phyloP scores from a whole-genome alignment of 2,329 filamentous ascomycete species.

The Chaetomiaceae sp. region DNA sequence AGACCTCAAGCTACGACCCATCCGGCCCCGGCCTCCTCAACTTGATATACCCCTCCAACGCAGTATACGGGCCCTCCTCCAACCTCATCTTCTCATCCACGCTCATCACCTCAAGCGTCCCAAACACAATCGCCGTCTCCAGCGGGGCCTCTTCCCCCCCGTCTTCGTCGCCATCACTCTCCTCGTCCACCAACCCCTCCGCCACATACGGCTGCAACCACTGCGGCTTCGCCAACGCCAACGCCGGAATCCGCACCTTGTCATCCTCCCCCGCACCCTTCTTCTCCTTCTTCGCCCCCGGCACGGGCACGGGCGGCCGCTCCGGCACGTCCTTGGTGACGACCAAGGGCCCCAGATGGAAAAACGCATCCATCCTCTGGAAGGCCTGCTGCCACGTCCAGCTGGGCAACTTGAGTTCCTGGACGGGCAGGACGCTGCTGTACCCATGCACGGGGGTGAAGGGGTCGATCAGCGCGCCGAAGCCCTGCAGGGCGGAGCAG shows the following conservation, averaged over 20 bases:
- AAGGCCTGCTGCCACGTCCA: constrained; percentile 39
- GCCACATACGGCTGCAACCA: constrained; percentile 35
- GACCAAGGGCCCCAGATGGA: constrained; percentile 35
- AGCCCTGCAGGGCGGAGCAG: constrained; percentile 4
- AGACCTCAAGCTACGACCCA: too few species aligned
- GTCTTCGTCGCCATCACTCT: not conserved
- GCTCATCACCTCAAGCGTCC: constrained; percentile 21
- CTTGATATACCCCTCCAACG: constrained; percentile 29
- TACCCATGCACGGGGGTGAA: constrained; percentile 36
- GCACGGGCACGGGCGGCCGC: not conserved
- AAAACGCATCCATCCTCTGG: constrained; percentile 38
- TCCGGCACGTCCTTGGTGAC: constrained; percentile 26
- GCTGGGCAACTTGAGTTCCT: constrained; percentile 29
- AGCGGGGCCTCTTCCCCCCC: not conserved
- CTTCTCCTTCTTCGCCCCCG: not conserved
- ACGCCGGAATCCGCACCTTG: constrained; percentile 21
- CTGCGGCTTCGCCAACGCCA: constrained; percentile 29
- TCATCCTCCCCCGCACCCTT: not conserved
- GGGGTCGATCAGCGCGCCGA: constrained; percentile 3
- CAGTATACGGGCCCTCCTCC: constrained; percentile 31
- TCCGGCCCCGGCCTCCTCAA: too few species aligned
- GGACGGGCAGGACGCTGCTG: constrained; percentile 31
- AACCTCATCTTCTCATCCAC: constrained; percentile 25
- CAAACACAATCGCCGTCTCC: constrained; percentile 14
- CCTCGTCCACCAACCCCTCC: not conserved